phyloP scores from a whole-genome alignment of 768 basidiomycete species.

The Chalciporus sphaerocephalus region DNA sequence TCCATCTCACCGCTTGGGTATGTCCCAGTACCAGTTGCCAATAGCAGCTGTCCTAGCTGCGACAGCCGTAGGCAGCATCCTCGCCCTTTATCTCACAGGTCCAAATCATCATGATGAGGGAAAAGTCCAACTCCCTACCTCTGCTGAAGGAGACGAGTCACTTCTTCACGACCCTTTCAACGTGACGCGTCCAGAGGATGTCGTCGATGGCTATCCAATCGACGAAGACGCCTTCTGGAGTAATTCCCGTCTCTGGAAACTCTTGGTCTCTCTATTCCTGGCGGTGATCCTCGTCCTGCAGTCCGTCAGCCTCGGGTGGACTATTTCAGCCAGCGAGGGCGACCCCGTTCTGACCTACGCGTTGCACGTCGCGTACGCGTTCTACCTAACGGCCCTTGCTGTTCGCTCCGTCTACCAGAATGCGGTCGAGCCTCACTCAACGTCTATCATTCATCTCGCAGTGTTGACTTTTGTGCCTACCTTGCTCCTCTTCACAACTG shows the following conservation, averaged over 20 bases:
- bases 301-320: conserved; percentile 52
- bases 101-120: conserved; percentile 41
- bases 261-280: conserved; percentile 45
- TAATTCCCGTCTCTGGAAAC: conserved; percentile 56
- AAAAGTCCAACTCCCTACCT: conserved; percentile 47
- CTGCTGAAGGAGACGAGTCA: conserved; percentile 21
- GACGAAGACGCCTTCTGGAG: conserved; percentile 58
- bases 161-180: conserved; percentile 55
- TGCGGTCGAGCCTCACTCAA: conserved; percentile 37
- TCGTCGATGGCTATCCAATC: conserved; percentile 62
- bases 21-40: conserved; percentile 59
- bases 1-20: conserved; percentile 21
- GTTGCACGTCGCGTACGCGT: conserved; percentile 49
- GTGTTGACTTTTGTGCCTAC: conserved; percentile 48
- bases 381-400: conserved; percentile 56
- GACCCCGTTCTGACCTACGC: conserved; percentile 35
- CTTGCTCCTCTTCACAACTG: conserved; percentile 40
- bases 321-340: conserved; percentile 22
- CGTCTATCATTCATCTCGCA: conserved; percentile 59
- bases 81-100: conserved; percentile 38
- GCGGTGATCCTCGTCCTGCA: conserved; percentile 47
- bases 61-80: conserved; percentile 42
- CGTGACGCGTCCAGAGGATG: conserved; percentile 68
- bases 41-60: conserved; percentile 46
- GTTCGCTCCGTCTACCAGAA: conserved; percentile 47